A percentile compares a stretch with the other conserved stretches of the same genome.
phyloP scores from a whole-genome alignment of 2,329 filamentous ascomycete genomes.

The Apiospora sp. region DNA sequence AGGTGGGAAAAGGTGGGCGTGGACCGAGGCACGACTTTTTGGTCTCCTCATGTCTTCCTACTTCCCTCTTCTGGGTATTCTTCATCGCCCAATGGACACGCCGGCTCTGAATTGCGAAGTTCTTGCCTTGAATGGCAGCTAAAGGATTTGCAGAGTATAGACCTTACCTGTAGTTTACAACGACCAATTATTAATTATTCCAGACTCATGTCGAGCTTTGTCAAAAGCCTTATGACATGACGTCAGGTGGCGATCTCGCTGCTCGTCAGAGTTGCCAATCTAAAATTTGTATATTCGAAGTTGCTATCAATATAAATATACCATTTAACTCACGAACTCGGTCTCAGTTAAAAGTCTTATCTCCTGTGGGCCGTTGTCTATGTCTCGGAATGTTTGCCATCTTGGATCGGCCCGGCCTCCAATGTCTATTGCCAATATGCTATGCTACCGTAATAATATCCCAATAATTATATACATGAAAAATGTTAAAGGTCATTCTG shows the following conservation, averaged over 20 bases:
- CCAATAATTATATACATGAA: neutral
- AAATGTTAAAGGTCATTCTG: neutral
- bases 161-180: neutral
- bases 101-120: neutral
- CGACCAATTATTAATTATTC: neutral
- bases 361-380: neutral
- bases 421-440: constrained; percentile 11
- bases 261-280: neutral
- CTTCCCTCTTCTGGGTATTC: too few relatives aligned
- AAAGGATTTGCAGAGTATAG: too few relatives aligned
- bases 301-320: too few relatives aligned
- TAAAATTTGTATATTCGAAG: neutral
- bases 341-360: neutral
- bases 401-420: neutral
- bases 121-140: neutral
- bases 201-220: neutral
- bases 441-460: neutral
- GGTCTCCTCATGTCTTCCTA: neutral
- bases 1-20: neutral
- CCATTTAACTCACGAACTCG: neutral
- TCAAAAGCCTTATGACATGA: neutral
- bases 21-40: neutral
- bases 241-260: neutral
- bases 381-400: neutral
- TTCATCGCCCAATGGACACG: neutral